Evolutionary conservation across 345 rosid genomes (phyloP).

Genomic region (Corymbia maculata): DNA sequence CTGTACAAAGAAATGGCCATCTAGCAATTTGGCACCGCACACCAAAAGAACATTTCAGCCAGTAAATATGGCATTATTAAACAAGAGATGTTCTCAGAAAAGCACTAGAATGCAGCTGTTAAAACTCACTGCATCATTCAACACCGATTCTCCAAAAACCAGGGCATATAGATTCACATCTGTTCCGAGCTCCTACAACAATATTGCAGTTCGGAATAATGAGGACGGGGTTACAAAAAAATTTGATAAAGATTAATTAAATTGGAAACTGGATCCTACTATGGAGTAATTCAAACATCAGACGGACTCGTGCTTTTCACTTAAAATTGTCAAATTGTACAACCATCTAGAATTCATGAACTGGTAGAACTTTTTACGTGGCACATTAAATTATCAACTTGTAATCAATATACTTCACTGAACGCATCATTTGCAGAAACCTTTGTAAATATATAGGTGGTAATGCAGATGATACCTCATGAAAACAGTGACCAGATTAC

Average conservation of each 20-base stretch:
- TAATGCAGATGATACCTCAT: not conserved
- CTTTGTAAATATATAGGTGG: not conserved
- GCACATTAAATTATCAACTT: not conserved
- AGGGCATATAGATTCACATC: constrained; percentile 89
- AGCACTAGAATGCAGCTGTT: not conserved
- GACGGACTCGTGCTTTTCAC: not conserved
- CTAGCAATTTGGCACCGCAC: constrained; percentile 30
- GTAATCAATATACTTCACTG: not conserved
- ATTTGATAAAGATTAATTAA: not conserved
- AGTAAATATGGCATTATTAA: not conserved
- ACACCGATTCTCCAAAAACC: constrained; percentile 97
- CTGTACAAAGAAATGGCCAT: constrained; percentile 98
- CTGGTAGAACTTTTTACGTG: not conserved
- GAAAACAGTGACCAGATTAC: not conserved
- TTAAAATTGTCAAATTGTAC: not conserved
- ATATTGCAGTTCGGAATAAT: not conserved
- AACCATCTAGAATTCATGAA: not conserved
- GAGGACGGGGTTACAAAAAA: not conserved
- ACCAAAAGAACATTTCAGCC: not conserved
- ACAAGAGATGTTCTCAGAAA: not conserved
- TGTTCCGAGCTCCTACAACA: constrained; percentile 87
- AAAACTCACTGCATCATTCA: constrained; percentile 92
- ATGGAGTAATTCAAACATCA: not conserved
- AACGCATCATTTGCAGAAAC: not conserved
- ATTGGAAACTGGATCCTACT: not conserved